Conservation (phyloP, 2,329 filamentous ascomycete species). For the Xylaria sp. region DNA sequence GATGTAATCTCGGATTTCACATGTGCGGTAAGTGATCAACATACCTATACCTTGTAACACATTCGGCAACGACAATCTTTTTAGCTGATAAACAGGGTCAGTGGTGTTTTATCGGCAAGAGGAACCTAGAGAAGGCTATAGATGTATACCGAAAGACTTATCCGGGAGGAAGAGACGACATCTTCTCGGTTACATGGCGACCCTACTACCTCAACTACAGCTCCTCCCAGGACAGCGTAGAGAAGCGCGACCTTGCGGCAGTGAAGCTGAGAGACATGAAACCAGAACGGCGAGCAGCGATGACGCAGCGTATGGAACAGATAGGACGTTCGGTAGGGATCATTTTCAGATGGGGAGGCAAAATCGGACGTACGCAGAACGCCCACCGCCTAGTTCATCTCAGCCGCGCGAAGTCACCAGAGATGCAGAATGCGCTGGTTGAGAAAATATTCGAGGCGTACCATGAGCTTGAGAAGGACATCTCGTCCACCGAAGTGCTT, state of each 20-base stretch:
- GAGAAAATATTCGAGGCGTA: conserved; percentile 17
- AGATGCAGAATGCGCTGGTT: conserved; percentile 7
- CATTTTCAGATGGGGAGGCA: conserved; percentile 37
- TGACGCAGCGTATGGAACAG: conserved; percentile 32
- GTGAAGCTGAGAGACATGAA: conserved; percentile 29
- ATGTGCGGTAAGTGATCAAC: too few relatives aligned
- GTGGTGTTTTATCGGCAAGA: conserved; percentile 47
- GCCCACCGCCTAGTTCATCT: conserved; percentile 41
- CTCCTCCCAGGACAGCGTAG: conserved; percentile 26
- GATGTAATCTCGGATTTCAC: too few relatives aligned
- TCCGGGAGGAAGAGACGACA: conserved; percentile 40
- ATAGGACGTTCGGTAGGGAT: conserved; percentile 39
- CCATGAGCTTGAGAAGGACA: conserved; percentile 14
- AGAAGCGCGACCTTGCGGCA: conserved; percentile 27
- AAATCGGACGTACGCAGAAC: conserved; percentile 39
- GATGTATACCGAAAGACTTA: conserved; percentile 44
- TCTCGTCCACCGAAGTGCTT: conserved; percentile 14
- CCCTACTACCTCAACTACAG: conserved; percentile 43
- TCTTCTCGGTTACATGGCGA: conserved; percentile 40
- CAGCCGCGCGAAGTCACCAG: conserved; percentile 2
- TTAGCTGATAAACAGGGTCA: conserved; percentile 2
- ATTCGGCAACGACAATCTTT: too few relatives aligned
- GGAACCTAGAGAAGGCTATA: conserved; percentile 42
- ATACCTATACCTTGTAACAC: too few relatives aligned
- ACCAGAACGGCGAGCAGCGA: conserved; percentile 32